phyloP scores from a whole-genome alignment of 768 basidiomycete species.

The Xerocomellus amylosporus region DNA sequence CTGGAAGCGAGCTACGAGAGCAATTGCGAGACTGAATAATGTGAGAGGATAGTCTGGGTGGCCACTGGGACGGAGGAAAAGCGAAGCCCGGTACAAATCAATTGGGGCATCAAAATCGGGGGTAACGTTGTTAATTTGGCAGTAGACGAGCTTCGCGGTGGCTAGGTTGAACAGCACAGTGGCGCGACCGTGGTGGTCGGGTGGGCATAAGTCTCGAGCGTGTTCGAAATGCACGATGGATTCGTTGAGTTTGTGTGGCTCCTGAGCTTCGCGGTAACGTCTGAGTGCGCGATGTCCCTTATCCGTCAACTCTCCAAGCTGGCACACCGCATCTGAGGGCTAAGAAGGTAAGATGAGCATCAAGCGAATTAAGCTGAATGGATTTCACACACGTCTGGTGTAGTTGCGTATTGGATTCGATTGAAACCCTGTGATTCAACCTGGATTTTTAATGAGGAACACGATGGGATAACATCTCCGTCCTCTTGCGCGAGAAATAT shows the following conservation, averaged over 20 bases:
- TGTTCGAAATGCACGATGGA: slow-evolving; percentile 12
- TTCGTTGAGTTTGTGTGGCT: slow-evolving; percentile 14
- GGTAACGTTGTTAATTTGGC: not conserved
- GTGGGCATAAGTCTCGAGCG: slow-evolving; percentile 12
- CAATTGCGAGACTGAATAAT: not conserved
- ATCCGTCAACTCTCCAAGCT: too few relatives aligned
- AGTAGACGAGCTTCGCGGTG: not conserved
- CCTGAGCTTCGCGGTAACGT: not conserved
- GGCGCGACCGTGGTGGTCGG: slow-evolving; percentile 10
- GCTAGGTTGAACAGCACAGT: slow-evolving; percentile 13
- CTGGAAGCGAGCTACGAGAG: slow-evolving; percentile 8
- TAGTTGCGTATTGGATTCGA: too few relatives aligned
- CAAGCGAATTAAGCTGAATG: too few relatives aligned
- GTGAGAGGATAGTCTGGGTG: slow-evolving; percentile 1
- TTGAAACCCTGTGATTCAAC: too few relatives aligned
- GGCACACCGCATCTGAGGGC: too few relatives aligned
- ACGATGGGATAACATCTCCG: too few relatives aligned
- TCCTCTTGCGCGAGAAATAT: too few relatives aligned
- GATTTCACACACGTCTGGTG: too few relatives aligned
- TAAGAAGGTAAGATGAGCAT: too few relatives aligned
- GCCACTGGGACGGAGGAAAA: not conserved
- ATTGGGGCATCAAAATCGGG: slow-evolving; percentile 1
- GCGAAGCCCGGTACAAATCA: not conserved
- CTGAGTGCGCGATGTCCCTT: too few relatives aligned
- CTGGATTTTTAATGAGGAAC: too few relatives aligned